Evolutionary conservation across 1,139 yeast genomes (phyloP).

Genomic region (Groenewaldozyma sp.): DNA sequence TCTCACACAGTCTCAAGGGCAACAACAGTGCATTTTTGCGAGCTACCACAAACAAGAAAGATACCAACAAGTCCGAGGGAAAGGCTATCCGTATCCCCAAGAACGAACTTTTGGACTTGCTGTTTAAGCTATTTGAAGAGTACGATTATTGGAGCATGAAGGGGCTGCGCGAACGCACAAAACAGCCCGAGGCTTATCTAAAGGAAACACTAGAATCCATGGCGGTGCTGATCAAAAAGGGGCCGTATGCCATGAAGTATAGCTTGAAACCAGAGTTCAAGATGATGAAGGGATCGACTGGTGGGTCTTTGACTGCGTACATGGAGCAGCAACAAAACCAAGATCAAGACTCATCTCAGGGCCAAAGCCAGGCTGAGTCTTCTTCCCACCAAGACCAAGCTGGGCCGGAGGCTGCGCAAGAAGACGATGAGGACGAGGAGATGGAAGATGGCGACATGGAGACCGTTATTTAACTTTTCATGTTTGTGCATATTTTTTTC

Average conservation of each 20-base stretch:
- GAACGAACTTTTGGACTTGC: conserved; percentile 78
- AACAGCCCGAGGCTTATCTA: conserved; percentile 90
- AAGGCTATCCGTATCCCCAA: conserved; percentile 93
- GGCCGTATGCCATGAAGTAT: conserved; percentile 91
- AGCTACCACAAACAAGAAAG: conserved; percentile 27
- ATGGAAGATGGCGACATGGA: conserved; percentile 29
- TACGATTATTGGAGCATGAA: conserved; percentile 96
- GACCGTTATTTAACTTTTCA: conserved; percentile 6
- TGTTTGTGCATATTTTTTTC: no score
- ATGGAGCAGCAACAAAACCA: conserved; percentile 14
- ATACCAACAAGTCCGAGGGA: conserved; percentile 50
- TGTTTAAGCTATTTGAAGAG: conserved; percentile 85
- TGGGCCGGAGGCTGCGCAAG: conserved; percentile 4
- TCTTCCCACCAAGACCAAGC: neutral
- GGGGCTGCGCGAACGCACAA: conserved; percentile 86
- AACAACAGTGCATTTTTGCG: conserved; percentile 24
- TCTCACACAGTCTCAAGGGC: conserved; percentile 61
- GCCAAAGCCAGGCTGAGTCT: no score
- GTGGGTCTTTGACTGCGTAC: conserved; percentile 20
- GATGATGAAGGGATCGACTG: conserved; percentile 35
- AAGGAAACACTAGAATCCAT: conserved; percentile 87
- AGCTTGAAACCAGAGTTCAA: conserved; percentile 85
- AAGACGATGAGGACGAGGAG: conserved; percentile 20
- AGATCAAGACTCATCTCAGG: neutral
- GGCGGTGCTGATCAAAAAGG: conserved; percentile 84